Base-by-base conservation (phyloP, 768 basidiomycete species). In the Chalciporus pseudorubinellus region DNA sequence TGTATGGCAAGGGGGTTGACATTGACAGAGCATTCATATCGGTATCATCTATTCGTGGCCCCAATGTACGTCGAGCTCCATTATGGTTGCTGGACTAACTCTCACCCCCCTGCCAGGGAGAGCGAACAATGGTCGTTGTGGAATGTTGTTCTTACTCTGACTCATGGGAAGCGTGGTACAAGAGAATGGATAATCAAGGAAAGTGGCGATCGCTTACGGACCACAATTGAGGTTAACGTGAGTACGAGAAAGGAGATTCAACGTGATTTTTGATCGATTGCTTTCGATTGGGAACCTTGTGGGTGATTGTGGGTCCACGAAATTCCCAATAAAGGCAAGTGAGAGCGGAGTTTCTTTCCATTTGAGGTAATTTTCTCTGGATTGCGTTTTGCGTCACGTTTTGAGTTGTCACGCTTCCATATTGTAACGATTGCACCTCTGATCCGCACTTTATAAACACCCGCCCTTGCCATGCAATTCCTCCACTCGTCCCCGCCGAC, bases 371-470 rank as follows among this genome's bases (percentile, higher is more conserved):
- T 39, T 65, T 65, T 34, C 29, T 16, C 13, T 50, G 56, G 67
- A 68, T 68, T 68, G 67, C 67, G 46, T 59, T 60, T 57, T 58
- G 3, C 55, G 67, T 69, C 67, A 70, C 60, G 60, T 28, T 46
- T 64, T 43, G 53, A 55, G 39, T 16, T 58, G 66, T 69, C 69
- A 69, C 67, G 50, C 50, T 51, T 43, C 41, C 3, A 22, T 29
- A n/a, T n/a, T n/a, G 50, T 42, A 5, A 49, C 46, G 55, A 57
- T 47, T 52, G 47, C 54, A 33, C 57, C 57, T 59, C 55, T 18
- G 8, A 11, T 20, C 40, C 28, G 8, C n/a, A 26, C 38, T 57
- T 59, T 68, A 68, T 68, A 68, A 68, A 48, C 11, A 24, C 12
- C 21, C 34, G 9, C 52, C n/a, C 44, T 39, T 38, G 51, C 39